Percentiles rank a stretch among this genome's conserved stretches.
phyloP scores from a whole-genome alignment of 1,139 yeast genomes.

The Torulaspora globosa region DNA sequence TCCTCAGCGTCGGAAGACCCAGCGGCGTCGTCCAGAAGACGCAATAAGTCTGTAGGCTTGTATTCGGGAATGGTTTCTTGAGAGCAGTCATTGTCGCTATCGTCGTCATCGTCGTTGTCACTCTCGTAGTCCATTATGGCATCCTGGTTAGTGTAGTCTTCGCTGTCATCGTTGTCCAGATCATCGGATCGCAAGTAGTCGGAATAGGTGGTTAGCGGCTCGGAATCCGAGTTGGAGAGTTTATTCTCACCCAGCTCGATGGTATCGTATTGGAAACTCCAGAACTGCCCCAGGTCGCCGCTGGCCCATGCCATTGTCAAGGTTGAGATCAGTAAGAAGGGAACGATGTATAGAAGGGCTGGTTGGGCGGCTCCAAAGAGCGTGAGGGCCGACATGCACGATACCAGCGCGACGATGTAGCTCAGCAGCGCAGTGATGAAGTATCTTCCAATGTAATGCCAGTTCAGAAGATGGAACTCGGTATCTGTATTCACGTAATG shows the following conservation, averaged over 20 bases:
- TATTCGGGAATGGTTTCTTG: constrained; percentile 5
- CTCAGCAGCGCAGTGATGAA: constrained; percentile 19
- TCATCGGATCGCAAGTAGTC: constrained; percentile 15
- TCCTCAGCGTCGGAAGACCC: constrained; percentile 8
- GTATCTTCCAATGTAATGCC: constrained; percentile 24
- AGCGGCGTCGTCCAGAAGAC: constrained; percentile 9
- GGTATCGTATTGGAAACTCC: constrained; percentile 37
- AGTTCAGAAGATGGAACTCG: constrained; percentile 27
- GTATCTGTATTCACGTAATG: constrained; percentile 21
- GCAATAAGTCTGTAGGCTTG: constrained; percentile 11
- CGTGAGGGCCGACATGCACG: constrained; percentile 44
- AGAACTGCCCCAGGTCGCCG: constrained; percentile 44
- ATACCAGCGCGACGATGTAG: constrained; percentile 45
- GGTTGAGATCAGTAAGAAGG: constrained; percentile 43
- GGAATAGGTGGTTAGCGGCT: constrained; percentile 13
- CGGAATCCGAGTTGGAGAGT: not conserved
- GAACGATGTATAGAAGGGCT: constrained; percentile 61
- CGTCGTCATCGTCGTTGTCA: constrained; percentile 18
- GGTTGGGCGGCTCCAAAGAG: constrained; percentile 54
- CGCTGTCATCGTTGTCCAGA: constrained; percentile 14
- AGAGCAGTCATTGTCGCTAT: constrained; percentile 14
- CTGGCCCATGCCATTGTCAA: constrained; percentile 35
- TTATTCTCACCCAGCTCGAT: constrained; percentile 16
- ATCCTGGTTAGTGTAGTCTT: constrained; percentile 15
- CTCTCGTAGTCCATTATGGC: constrained; percentile 18